Base-by-base conservation (phyloP, 73 alveolate species). In the Symbiodinium pilosum region DNA sequence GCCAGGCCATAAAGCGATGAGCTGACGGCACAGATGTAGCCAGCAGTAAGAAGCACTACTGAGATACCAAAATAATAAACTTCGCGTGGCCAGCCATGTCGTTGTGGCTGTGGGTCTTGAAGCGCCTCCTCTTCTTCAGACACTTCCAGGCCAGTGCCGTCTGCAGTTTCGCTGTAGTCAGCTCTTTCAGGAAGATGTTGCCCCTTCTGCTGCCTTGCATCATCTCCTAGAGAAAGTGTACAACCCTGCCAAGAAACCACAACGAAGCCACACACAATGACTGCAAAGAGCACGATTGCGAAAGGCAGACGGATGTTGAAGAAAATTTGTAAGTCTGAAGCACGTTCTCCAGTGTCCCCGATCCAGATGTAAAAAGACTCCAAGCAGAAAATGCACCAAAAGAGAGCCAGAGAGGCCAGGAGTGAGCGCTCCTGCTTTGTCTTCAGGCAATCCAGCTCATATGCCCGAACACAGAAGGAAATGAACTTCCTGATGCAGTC, bases 321-420 rank as follows among this genome's bases (percentile, higher is more conserved):
- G 81, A 64, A 64, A 18, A 24, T 14, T 38, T 64, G 81, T 18
- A 64, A 38, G 30, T 64, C 30, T 4, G 81, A 34, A 28, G 94
- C 94, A 36, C 43, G 59, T 36, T 54, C 86, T 41, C 94, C 94
- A 11, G 94, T 87, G 43, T 87, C 94, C 21, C 94, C 94, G 32
- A 87, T 87, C 43, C 44, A 38, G n/a, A 87, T 87, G 69, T 54
- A 87, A 14, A 38, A 43, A 0, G 73, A 59, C 87, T 89, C 95
- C 95, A 89, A 40, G 38, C 95, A 59, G 39, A 89, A 89, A 77
- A 84, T 59, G 32, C 39, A 40, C 95, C 64, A 89, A 34, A 89
- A 89, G 75, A 89, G 95, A 86, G 68, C 28, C 44, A 89, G 51
- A 28, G 87, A 89, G 42, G 44, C 85, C 85, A 73, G 85, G 44